phyloP scores from a whole-genome alignment of 192 early-diverging fungal species.

The Coemansia sp. region DNA sequence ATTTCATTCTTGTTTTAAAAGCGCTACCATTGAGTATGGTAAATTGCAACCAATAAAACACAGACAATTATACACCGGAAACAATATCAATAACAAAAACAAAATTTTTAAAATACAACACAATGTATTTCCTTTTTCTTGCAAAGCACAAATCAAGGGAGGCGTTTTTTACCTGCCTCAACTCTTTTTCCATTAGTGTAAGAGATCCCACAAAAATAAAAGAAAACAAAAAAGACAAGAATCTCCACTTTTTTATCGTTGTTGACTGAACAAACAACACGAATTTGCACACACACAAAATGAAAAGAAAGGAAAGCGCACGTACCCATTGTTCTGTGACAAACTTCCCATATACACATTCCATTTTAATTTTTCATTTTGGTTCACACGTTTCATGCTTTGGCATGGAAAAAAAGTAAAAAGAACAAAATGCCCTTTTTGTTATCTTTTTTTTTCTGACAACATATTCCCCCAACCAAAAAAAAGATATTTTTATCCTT shows the following conservation, averaged over 20 bases:
- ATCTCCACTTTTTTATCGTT: background rate
- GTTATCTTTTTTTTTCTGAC: background rate
- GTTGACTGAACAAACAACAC: background rate
- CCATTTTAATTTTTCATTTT: background rate
- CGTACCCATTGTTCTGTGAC: constrained; percentile 3
- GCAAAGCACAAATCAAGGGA: background rate
- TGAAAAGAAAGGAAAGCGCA: background rate
- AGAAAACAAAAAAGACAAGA: background rate
- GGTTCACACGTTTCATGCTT: constrained; percentile 4
- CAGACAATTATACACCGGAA: background rate
- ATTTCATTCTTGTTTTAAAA: background rate
- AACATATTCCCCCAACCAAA: constrained; percentile 3
- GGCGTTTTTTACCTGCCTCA: background rate
- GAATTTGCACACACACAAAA: background rate
- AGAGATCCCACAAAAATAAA: background rate
- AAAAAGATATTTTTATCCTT: background rate
- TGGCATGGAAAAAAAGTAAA: background rate
- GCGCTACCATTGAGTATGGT: background rate
- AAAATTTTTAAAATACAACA: background rate
- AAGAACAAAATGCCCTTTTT: background rate
- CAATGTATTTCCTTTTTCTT: constrained; percentile 1
- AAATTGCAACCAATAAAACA: constrained; percentile 4
- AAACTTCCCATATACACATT: background rate
- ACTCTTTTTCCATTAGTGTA: background rate
- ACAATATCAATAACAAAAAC: background rate